Percentiles rank a stretch among this genome's conserved stretches.
These are phyloP conservation scores for Musa acuminata DNA, from an alignment of 176 grass and related monocot genomes.

Conservation along the genomic window DNA sequence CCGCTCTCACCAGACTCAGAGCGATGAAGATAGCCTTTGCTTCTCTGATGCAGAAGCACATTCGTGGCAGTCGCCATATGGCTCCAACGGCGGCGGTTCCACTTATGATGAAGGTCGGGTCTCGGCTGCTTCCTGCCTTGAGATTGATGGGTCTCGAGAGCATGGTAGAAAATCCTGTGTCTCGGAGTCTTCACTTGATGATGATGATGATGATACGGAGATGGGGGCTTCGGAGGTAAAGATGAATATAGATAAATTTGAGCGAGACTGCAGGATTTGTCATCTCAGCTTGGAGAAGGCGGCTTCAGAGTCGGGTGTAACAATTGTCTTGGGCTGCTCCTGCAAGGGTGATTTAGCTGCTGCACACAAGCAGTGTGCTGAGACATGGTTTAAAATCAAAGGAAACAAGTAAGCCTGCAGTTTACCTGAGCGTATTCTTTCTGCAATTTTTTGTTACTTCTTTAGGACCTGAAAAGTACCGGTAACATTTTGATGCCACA, in stretches of 20 bases:
- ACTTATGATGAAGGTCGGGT: conserved; percentile 10
- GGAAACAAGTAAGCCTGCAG: conserved; percentile 75
- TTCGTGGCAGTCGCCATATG: conserved; percentile 31
- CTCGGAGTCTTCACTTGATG: conserved; percentile 59
- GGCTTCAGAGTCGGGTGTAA: conserved; percentile 50
- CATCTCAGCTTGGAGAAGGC: conserved; percentile 73
- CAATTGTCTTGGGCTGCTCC: conserved; percentile 85
- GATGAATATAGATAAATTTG: conserved; percentile 42
- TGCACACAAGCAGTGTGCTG: conserved; percentile 90
- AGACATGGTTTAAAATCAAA: conserved; percentile 99
- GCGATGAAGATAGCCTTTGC: conserved; percentile 3
- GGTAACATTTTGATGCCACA: no score
- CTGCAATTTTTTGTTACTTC: not conserved
- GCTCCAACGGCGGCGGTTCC: conserved; percentile 20
- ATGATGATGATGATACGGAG: conserved; percentile 45
- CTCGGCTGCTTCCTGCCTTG: not conserved
- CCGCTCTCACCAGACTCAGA: not conserved
- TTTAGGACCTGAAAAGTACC: not conserved
- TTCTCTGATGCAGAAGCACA: conserved; percentile 24
- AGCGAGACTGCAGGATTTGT: conserved; percentile 89
- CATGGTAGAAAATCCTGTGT: conserved; percentile 53
- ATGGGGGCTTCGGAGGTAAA: conserved; percentile 59
- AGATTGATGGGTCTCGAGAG: conserved; percentile 22
- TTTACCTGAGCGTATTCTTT: not conserved
- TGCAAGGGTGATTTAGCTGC: conserved; percentile 86